A percentile compares a stretch with the other conserved stretches of the same genome.
Conservation (phyloP, 768 basidiomycete species). For the Tricholomella constricta region DNA sequence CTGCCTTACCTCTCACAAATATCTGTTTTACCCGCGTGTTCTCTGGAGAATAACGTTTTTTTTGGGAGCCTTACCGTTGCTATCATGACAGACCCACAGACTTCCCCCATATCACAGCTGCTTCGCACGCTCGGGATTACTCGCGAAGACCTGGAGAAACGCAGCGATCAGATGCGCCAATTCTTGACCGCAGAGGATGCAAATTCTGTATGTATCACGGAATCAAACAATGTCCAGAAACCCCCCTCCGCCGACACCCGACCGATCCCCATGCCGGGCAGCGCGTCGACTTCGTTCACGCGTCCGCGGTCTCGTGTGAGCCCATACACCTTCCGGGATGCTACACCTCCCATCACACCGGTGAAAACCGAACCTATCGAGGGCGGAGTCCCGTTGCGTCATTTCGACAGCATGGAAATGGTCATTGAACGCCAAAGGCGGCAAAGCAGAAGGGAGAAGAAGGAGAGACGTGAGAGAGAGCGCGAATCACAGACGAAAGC, state of each 20-base stretch:
- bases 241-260: slow-evolving; percentile 37
- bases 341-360: slow-evolving; percentile 60
- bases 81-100: slow-evolving; percentile 42
- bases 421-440: slow-evolving; percentile 75
- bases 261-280: slow-evolving; percentile 37
- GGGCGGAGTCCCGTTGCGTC: slow-evolving; percentile 48
- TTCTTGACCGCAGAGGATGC: slow-evolving; percentile 63
- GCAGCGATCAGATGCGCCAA: slow-evolving; percentile 79
- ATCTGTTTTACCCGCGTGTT: neutral
- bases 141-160: slow-evolving; percentile 70
- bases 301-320: slow-evolving; percentile 47
- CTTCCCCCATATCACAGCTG: slow-evolving; percentile 74
- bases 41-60: neutral
- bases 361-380: slow-evolving; percentile 66
- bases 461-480: slow-evolving; percentile 48
- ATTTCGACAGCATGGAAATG: slow-evolving; percentile 75
- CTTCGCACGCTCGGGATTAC: slow-evolving; percentile 74
- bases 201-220: slow-evolving; percentile 46
- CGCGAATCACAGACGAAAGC: slow-evolving; percentile 40
- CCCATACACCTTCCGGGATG: slow-evolving; percentile 52
- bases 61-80: slow-evolving; percentile 11
- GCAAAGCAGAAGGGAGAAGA: slow-evolving; percentile 55
- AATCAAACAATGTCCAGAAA: slow-evolving; percentile 34
- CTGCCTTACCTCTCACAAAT: slow-evolving; percentile 11
- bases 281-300: slow-evolving; percentile 38